These are phyloP conservation scores for Alternaria panax DNA, from an alignment of 2,329 filamentous ascomycete species.

Conservation along the genomic window DNA sequence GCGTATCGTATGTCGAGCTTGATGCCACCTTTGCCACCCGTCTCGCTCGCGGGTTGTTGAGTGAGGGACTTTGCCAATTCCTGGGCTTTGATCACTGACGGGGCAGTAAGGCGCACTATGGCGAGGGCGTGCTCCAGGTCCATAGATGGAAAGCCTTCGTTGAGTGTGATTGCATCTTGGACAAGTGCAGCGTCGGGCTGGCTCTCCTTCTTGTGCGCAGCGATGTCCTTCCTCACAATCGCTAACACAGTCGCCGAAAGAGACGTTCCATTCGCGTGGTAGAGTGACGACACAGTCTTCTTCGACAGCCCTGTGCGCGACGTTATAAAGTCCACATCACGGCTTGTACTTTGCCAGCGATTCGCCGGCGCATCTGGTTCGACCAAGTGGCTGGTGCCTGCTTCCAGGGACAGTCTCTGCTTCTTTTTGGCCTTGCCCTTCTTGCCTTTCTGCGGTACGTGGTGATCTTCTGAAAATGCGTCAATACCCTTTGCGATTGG, in stretches of 20 bases:
- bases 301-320: constrained; percentile 58
- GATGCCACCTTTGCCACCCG: constrained; percentile 49
- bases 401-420: constrained; percentile 33
- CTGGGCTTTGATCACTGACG: constrained; percentile 64
- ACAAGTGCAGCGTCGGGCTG: constrained; percentile 54
- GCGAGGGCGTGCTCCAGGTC: constrained; percentile 58
- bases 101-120: constrained; percentile 64
- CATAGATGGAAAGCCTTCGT: constrained; percentile 62
- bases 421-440: constrained; percentile 56
- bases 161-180: constrained; percentile 62
- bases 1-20: constrained; percentile 59
- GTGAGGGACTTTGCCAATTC: constrained; percentile 66
- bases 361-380: constrained; percentile 50
- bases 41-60: constrained; percentile 42
- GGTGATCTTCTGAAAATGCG: constrained; percentile 71
- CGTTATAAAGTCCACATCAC: constrained; percentile 68
- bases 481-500: constrained; percentile 74
- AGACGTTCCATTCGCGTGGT: constrained; percentile 66
- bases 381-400: constrained; percentile 32
- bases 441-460: constrained; percentile 50
- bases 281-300: constrained; percentile 62
- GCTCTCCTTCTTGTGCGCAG: constrained; percentile 44
- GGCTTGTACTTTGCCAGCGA: constrained; percentile 64
- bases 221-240: constrained; percentile 59
- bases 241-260: constrained; percentile 62